Evolutionary conservation across 306 rosid genomes (phyloP).

Genomic region (Chamaecrista fasciculata): DNA sequence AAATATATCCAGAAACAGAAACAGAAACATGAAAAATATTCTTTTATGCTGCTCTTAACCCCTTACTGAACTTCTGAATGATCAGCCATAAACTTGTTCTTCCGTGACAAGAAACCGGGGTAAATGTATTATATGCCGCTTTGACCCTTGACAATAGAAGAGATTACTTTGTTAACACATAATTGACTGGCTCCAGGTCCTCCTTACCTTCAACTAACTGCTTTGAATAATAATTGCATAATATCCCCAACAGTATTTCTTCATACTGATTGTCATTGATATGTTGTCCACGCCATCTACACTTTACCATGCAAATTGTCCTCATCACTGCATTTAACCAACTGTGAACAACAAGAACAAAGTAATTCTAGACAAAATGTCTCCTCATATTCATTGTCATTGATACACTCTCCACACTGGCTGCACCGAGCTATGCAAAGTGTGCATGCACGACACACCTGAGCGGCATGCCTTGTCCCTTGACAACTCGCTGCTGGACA

Average conservation of each 20-base stretch:
- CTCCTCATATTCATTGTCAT: constrained; percentile 79
- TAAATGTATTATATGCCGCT: constrained; percentile 11
- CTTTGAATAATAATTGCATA: constrained; percentile 55
- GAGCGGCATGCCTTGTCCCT: constrained; percentile 42
- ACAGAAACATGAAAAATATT: constrained; percentile 6
- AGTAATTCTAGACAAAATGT: constrained; percentile 79
- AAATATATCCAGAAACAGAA: background rate
- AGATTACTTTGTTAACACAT: constrained; percentile 34
- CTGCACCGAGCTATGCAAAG: constrained; percentile 78
- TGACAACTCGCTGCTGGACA: constrained; percentile 79
- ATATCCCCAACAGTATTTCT: constrained; percentile 36
- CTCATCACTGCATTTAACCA: constrained; percentile 27
- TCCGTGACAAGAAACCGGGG: constrained; percentile 10
- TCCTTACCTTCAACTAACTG: constrained; percentile 41
- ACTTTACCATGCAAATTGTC: constrained; percentile 45
- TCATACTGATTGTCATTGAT: constrained; percentile 38
- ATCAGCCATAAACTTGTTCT: constrained; percentile 21
- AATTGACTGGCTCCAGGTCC: constrained; percentile 32
- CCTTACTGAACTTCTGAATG: background rate
- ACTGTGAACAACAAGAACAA: constrained; percentile 56
- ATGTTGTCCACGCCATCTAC: constrained; percentile 55
- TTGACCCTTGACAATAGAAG: constrained; percentile 34
- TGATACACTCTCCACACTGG: constrained; percentile 80
- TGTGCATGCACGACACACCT: constrained; percentile 74
- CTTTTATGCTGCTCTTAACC: background rate